Percentiles rank a stretch among this genome's conserved stretches.
Conservation (phyloP, 169 alveolate genomes). For the Plasmodium malariae region DNA sequence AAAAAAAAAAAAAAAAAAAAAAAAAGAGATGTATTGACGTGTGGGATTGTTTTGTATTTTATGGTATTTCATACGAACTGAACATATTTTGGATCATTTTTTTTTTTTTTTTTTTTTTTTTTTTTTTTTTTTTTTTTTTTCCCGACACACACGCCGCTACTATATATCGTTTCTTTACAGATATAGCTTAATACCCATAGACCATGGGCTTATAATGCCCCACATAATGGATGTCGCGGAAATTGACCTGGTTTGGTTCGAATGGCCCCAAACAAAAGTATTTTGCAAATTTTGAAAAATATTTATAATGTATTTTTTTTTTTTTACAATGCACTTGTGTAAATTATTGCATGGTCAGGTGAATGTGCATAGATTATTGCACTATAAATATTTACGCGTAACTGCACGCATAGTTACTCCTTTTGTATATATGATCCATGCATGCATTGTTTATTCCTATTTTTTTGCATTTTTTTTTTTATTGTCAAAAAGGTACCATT, state of each 20-base stretch:
- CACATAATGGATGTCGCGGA: conserved; percentile 97
- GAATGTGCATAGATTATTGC: too few relatives aligned
- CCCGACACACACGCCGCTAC: too few relatives aligned
- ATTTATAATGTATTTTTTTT: too few relatives aligned
- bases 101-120: neutral
- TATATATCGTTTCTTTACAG: conserved; percentile 30
- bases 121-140: neutral
- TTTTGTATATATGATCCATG: too few relatives aligned
- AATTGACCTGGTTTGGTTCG: conserved; percentile 98
- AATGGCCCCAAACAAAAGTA: conserved; percentile 96
- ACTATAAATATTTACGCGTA: too few relatives aligned
- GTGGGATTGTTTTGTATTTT: neutral
- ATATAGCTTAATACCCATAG: conserved; percentile 97
- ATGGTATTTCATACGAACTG: neutral
- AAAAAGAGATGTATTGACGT: too few relatives aligned
- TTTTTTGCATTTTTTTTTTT: neutral
- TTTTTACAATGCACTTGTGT: neutral
- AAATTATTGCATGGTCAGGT: neutral
- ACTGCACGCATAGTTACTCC: too few relatives aligned
- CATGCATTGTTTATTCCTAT: too few relatives aligned
- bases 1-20: too few relatives aligned
- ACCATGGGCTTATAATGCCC: conserved; percentile 98
- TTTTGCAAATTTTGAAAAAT: too few relatives aligned
- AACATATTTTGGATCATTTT: neutral
- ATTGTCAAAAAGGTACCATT: conserved; percentile 85